A percentile compares a stretch with the other conserved stretches of the same genome.
phyloP scores from a whole-genome alignment of 345 rosid genomes.

The Garcia nutans region DNA sequence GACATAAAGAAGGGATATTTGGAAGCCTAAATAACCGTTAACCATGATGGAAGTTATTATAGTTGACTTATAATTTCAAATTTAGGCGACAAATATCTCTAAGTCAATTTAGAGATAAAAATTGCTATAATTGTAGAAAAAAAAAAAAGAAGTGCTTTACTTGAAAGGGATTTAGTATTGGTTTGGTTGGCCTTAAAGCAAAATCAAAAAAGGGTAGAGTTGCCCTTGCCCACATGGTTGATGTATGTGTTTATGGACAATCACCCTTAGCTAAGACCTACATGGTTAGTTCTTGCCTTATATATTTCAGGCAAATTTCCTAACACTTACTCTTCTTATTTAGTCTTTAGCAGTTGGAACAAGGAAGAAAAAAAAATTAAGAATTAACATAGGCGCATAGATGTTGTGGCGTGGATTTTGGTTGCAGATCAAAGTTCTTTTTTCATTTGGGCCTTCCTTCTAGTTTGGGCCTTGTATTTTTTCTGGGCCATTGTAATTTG shows the following conservation, averaged over 20 bases:
- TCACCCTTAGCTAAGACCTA: background rate
- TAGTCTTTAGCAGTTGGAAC: too few relatives aligned
- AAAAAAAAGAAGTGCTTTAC: conserved; percentile 35
- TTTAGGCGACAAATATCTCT: conserved; percentile 39
- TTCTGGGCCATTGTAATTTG: too few relatives aligned
- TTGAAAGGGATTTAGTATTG: conserved; percentile 34
- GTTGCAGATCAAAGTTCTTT: too few relatives aligned
- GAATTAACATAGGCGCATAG: too few relatives aligned
- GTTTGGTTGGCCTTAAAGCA: conserved; percentile 12
- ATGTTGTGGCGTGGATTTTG: too few relatives aligned
- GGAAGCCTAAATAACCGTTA: conserved; percentile 23
- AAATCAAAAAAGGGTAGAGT: background rate
- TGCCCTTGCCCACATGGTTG: background rate
- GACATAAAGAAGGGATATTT: conserved; percentile 26
- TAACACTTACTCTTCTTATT: too few relatives aligned
- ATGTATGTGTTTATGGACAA: conserved; percentile 7
- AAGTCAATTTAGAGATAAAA: background rate
- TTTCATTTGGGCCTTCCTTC: too few relatives aligned
- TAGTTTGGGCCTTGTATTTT: too few relatives aligned
- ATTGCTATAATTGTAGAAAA: conserved; percentile 3
- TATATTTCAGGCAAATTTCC: too few relatives aligned
- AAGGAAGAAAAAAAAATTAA: too few relatives aligned
- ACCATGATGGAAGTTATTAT: conserved; percentile 19
- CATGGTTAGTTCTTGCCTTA: background rate
- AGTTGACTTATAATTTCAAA: conserved; percentile 22